Percentiles rank a stretch among this genome's conserved stretches.
Conservation (phyloP, 495 filamentous ascomycete species). For the Lentithecium fluviatile region DNA sequence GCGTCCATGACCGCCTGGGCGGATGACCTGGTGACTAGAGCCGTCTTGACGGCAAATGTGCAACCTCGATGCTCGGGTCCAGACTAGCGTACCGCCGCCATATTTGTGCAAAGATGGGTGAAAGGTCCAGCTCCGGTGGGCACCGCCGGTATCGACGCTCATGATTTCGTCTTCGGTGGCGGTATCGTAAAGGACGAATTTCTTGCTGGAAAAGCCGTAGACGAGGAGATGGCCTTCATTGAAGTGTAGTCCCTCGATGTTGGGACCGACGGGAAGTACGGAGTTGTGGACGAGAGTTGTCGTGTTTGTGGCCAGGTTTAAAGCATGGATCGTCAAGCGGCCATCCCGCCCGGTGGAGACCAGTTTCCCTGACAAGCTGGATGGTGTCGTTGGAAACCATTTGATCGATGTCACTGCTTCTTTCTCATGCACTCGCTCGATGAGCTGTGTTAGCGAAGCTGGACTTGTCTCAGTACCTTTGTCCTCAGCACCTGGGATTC, state of each 20-base stretch:
- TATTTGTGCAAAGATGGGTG: constrained; percentile 43
- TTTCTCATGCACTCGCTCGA: constrained; percentile 52
- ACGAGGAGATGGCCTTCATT: constrained; percentile 58
- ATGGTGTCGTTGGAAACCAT: constrained; percentile 13
- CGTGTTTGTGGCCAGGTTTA: constrained; percentile 25
- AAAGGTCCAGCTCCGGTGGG: constrained; percentile 70
- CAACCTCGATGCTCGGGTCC: constrained; percentile 58
- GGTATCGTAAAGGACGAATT: constrained; percentile 79
- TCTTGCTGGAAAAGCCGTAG: constrained; percentile 75
- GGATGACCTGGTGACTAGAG: constrained; percentile 55
- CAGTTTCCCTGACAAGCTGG: constrained; percentile 45
- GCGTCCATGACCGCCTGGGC: constrained; percentile 74
- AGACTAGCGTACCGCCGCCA: constrained; percentile 48
- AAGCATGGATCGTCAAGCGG: constrained; percentile 58
- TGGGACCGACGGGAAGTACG: constrained; percentile 60
- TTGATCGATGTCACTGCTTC: constrained; percentile 71
- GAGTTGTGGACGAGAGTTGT: constrained; percentile 53
- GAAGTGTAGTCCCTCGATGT: constrained; percentile 68
- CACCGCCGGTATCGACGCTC: constrained; percentile 75
- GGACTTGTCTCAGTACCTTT: constrained; percentile 31
- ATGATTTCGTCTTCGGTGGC: constrained; percentile 62
- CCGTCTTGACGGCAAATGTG: constrained; percentile 51
- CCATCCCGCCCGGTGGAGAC: constrained; percentile 76
- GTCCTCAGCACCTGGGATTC: neutral
- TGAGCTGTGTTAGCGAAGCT: constrained; percentile 23